Conservation (phyloP, 306 rosid species). For the Lathyrus aphaca region DNA sequence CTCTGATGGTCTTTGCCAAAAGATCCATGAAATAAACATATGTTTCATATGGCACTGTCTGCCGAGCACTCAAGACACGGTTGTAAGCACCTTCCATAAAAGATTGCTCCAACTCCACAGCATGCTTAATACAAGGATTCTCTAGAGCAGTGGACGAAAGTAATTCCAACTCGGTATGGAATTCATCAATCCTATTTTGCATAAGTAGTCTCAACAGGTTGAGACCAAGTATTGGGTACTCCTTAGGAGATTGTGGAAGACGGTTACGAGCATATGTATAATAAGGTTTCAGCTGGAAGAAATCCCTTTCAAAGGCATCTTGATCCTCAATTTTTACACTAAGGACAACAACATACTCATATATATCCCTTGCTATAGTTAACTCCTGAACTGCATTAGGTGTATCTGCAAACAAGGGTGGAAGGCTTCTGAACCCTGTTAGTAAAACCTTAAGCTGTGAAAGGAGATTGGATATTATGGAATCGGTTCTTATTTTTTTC, state of each 20-base stretch:
- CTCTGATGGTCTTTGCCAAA: slow-evolving; percentile 94
- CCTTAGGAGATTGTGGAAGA: slow-evolving; percentile 84
- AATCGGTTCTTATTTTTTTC: too few species aligned
- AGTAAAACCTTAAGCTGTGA: slow-evolving; percentile 84
- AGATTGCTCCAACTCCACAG: slow-evolving; percentile 98
- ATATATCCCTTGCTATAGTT: slow-evolving; percentile 88
- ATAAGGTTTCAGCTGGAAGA: slow-evolving; percentile 92
- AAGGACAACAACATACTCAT: slow-evolving; percentile 91
- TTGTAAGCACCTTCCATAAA: slow-evolving; percentile 99
- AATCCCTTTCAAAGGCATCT: slow-evolving; percentile 96
- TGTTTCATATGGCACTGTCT: slow-evolving; percentile 88
- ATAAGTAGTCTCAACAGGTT: slow-evolving; percentile 93
- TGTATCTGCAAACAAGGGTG: slow-evolving; percentile 83
- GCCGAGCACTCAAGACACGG: slow-evolving; percentile 92
- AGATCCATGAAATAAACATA: slow-evolving; percentile 95
- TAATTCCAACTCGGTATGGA: slow-evolving; percentile 92
- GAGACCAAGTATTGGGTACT: slow-evolving; percentile 94
- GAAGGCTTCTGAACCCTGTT: slow-evolving; percentile 86
- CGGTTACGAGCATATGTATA: slow-evolving; percentile 83
- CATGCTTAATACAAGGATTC: slow-evolving; percentile 90
- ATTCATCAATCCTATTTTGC: slow-evolving; percentile 97
- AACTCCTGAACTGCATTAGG: slow-evolving; percentile 74
- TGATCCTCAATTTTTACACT: slow-evolving; percentile 92
- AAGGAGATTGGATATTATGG: too few species aligned
- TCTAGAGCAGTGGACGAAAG: slow-evolving; percentile 87